Percentiles rank a stretch among this genome's conserved stretches.
Conservation (phyloP, 176 grass and related monocot species). For the Carex myosuroides region DNA sequence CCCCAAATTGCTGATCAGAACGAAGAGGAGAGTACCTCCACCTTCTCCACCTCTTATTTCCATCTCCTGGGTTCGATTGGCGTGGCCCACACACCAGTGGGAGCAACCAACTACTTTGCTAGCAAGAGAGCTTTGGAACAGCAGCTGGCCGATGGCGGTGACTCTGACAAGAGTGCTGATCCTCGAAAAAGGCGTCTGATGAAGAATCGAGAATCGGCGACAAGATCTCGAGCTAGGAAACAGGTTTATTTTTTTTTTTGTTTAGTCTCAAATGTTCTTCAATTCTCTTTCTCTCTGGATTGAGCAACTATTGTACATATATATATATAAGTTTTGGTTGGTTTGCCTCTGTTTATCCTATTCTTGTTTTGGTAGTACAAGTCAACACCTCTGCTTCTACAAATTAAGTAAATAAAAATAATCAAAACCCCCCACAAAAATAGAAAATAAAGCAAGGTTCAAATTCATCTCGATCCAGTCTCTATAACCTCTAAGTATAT, state of each 20-base stretch:
- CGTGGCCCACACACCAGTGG: background rate
- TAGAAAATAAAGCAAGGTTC: background rate
- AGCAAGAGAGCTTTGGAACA: conserved; percentile 17
- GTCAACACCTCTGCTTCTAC: background rate
- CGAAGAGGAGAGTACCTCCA: conserved; percentile 2
- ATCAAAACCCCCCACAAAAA: background rate
- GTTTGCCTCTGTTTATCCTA: background rate
- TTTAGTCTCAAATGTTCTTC: background rate
- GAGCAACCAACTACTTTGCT: background rate
- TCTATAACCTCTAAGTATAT: background rate
- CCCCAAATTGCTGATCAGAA: background rate
- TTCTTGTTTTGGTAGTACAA: background rate
- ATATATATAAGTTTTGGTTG: background rate
- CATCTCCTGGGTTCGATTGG: background rate
- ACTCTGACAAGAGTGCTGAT: conserved; percentile 4
- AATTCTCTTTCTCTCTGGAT: background rate
- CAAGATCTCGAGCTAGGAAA: conserved; percentile 14
- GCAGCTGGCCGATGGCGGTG: background rate
- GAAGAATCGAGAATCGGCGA: conserved; percentile 23
- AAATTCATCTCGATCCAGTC: background rate
- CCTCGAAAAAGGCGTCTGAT: conserved; percentile 16
- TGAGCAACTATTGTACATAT: background rate
- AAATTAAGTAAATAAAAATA: background rate
- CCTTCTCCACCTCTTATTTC: conserved; percentile 1
- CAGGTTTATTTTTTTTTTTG: background rate